Evolutionary conservation across 176 grass and related monocot genomes (phyloP).

Genomic region (Luzula sylvatica): DNA sequence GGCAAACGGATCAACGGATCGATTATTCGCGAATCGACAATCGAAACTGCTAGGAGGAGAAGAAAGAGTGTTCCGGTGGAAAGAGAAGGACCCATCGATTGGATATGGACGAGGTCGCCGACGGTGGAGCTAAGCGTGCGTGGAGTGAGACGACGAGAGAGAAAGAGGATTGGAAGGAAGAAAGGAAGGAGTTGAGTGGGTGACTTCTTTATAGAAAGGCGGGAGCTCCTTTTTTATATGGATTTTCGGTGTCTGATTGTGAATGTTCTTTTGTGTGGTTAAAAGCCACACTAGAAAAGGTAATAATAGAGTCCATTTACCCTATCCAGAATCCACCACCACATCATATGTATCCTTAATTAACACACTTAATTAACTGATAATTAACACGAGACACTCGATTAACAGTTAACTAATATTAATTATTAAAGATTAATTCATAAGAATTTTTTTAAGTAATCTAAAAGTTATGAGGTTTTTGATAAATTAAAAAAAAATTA

Average conservation of each 20-base stretch:
- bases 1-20: slow-evolving; percentile 48
- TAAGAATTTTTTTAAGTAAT: no score
- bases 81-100: slow-evolving; percentile 23
- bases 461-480: no score
- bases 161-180: neutral
- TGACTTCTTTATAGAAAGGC: slow-evolving; percentile 12
- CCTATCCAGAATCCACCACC: no score
- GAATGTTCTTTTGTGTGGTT: neutral
- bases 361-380: no score
- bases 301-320: no score
- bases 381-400: no score
- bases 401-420: no score
- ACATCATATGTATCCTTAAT: no score
- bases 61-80: slow-evolving; percentile 18
- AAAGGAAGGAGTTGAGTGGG: neutral
- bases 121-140: neutral
- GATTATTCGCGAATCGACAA: slow-evolving; percentile 14
- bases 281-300: no score
- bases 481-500: no score
- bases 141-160: neutral
- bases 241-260: slow-evolving; percentile 2
- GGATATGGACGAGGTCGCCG: slow-evolving; percentile 13
- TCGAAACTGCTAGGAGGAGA: slow-evolving; percentile 17
- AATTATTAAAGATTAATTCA: no score
- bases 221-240: neutral